These are phyloP conservation scores for Sclerotinia subarctica DNA, from an alignment of 2,329 filamentous ascomycete genomes.

Conservation along the genomic window DNA sequence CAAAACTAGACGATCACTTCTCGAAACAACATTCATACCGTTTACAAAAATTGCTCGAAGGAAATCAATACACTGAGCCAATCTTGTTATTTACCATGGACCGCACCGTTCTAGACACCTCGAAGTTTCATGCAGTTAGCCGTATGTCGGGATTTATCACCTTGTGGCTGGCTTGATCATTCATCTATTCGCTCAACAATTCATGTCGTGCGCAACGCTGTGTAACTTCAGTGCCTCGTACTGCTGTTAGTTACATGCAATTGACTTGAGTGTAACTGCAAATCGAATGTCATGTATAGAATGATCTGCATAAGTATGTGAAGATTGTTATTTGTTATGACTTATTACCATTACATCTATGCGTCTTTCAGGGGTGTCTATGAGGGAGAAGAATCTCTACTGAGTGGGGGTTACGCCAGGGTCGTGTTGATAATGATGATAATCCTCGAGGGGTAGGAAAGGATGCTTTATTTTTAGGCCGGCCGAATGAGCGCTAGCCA, in stretches of 20 bases:
- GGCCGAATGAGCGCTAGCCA: not conserved
- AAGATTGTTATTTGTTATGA: not conserved
- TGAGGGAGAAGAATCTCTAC: not conserved
- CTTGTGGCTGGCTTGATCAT: not conserved
- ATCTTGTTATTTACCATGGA: not conserved
- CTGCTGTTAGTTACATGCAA: not conserved
- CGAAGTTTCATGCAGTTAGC: not conserved
- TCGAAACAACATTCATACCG: not conserved
- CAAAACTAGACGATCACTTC: not conserved
- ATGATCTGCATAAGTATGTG: conserved; percentile 3
- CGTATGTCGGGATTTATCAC: conserved; percentile 6
- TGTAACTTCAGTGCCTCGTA: not conserved
- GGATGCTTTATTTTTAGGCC: not conserved
- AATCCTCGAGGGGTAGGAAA: not conserved
- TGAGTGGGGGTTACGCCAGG: not conserved
- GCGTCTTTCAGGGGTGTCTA: not conserved
- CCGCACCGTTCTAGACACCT: not conserved
- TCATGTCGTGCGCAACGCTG: not conserved
- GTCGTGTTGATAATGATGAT: not conserved
- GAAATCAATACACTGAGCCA: not conserved
- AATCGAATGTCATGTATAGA: conserved; percentile 10
- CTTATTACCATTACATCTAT: not conserved
- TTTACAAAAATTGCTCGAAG: not conserved
- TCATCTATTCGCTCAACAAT: not conserved
- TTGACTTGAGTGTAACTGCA: not conserved